A percentile compares a stretch with the other conserved stretches of the same genome.
Conservation (phyloP, 805 yeast genomes). For the Pichia phayaonensis region DNA sequence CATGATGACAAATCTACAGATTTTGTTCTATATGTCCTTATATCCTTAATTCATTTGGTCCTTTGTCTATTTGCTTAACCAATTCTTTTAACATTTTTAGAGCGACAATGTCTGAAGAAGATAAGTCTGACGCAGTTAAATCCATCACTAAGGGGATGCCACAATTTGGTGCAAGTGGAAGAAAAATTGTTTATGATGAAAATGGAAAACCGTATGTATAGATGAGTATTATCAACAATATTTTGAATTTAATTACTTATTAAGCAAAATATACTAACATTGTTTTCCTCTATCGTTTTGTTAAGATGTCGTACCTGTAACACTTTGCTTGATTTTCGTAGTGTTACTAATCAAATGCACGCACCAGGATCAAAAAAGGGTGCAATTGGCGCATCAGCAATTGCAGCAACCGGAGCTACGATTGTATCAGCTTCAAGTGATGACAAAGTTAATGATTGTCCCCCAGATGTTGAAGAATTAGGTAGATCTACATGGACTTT, state of each 20-base stretch:
- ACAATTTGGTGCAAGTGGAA: conserved; percentile 50
- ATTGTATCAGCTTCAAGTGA: conserved; percentile 16
- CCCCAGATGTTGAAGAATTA: conserved; percentile 76
- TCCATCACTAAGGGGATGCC: conserved; percentile 29
- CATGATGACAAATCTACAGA: background rate
- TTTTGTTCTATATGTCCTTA: background rate
- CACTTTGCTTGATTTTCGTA: conserved; percentile 68
- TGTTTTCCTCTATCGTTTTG: too few species aligned
- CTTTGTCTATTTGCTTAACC: background rate
- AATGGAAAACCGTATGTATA: conserved; percentile 86
- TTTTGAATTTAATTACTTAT: background rate
- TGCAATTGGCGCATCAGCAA: conserved; percentile 15
- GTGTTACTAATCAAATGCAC: conserved; percentile 36
- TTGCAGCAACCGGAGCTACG: conserved; percentile 10
- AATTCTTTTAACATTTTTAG: too few species aligned
- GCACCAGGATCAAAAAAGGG: conserved; percentile 3
- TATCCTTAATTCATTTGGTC: too few species aligned
- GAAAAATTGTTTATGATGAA: conserved; percentile 68
- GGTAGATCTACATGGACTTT: conserved; percentile 92
- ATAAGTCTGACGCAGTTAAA: background rate
- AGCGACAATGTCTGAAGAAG: conserved; percentile 1
- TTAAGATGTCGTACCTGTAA: conserved; percentile 79
- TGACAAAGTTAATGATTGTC: conserved; percentile 46
- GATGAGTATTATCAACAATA: background rate
- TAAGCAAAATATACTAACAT: background rate